Evolutionary conservation across 2,329 filamentous ascomycete genomes (phyloP), one percentile per base, ranked within the genome.

Genomic region (Arthrobotrys conoides): DNA sequence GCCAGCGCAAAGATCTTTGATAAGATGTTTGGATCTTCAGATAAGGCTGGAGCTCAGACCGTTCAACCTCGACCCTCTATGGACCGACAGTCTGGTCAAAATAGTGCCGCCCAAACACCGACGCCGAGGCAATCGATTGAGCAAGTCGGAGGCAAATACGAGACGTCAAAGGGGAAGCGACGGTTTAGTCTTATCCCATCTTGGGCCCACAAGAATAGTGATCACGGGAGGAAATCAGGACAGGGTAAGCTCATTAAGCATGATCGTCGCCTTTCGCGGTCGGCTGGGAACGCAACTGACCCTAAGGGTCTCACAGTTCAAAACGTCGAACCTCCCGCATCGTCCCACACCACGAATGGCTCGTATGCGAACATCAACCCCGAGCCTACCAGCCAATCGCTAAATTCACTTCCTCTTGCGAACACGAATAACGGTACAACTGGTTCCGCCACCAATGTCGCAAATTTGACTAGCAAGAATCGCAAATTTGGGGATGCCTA

Each of bases 401-500:
- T 78, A 3, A 65, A 79, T 24, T 75, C 71, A 0, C 65, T 73
- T 16, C 76, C 67, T n/a, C 64, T 70, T 16, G 70, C 69, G n/a
- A 55, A 24, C 22, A 48, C 55, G 55, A 82, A 55, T 83, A 86
- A 81, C 84, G 89, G 87, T 83, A 87, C 70, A 84, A 87, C 84
- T 81, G 84, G 81, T 79, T 86, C 82, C 79, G 81, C 61, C 84
- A 85, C 71, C 83, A 86, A 27, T 84, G 85, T 66, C 81, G 83
- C 49, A 83, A 38, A 90, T 93, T 10, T 86, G 96, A 55, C 92
- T 96, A 82, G 97, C 97, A 86, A 91, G 84, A 94, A 95, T 85
- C 90, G 94, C 72, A 91, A 90, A 81, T 97, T 99, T 82, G 91
- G 89, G 0, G 94, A 97, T 82, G 93, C 92, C 1, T 97, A 97